Evolutionary conservation across 2,329 filamentous ascomycete genomes (phyloP).

Genomic region (Arachnopeziza araneosa): DNA sequence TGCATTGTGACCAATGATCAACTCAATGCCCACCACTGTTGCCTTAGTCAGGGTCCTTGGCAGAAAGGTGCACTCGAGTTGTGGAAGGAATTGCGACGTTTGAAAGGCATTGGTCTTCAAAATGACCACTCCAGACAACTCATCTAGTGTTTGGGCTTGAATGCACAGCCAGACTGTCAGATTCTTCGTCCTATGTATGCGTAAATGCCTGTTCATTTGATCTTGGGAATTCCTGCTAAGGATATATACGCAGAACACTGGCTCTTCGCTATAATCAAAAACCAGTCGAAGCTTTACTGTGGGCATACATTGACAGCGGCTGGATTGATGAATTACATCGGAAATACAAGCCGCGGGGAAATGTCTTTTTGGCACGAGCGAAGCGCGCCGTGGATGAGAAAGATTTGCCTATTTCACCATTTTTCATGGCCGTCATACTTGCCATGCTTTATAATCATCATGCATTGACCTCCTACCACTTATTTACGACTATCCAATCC

Average conservation of each 20-base stretch:
- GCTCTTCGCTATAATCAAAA: conserved; percentile 1
- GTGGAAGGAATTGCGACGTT: background rate
- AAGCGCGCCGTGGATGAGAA: conserved; percentile 1
- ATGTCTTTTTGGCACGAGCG: background rate
- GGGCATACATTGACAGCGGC: background rate
- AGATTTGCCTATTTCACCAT: conserved; percentile 2
- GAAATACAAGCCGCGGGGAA: background rate
- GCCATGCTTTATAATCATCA: too few relatives aligned
- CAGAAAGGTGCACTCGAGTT: background rate
- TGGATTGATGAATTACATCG: conserved; percentile 1
- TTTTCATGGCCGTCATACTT: background rate
- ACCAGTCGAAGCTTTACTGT: conserved; percentile 1
- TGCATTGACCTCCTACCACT: too few relatives aligned
- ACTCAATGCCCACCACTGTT: background rate
- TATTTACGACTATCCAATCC: too few relatives aligned
- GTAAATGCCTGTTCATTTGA: background rate
- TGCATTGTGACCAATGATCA: background rate
- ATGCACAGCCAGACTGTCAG: background rate
- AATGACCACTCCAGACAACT: background rate
- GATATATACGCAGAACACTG: conserved; percentile 1
- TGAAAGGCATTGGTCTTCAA: background rate
- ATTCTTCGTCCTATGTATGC: background rate
- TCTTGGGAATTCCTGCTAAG: background rate
- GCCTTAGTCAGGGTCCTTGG: background rate
- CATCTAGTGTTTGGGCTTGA: background rate